These are phyloP conservation scores for Bipolaris bicolor DNA, from an alignment of 2,329 filamentous ascomycete genomes.

Conservation along the genomic window DNA sequence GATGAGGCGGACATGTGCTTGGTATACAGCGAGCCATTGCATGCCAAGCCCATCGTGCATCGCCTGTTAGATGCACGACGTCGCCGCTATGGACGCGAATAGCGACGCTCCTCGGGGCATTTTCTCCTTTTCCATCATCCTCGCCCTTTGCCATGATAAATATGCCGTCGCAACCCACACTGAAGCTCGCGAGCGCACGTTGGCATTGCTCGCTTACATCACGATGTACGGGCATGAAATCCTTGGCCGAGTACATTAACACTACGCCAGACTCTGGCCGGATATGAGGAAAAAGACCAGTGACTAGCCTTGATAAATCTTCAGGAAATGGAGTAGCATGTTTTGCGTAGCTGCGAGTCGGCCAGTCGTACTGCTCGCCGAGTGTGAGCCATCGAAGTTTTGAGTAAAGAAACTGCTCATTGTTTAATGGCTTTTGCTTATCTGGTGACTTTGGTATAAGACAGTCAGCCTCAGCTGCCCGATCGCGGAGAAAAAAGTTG, in stretches of 20 bases:
- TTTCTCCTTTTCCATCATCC: slow-evolving; percentile 39
- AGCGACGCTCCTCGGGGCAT: slow-evolving; percentile 40
- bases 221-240: slow-evolving; percentile 90
- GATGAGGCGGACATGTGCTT: slow-evolving; percentile 75
- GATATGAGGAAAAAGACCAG: slow-evolving; percentile 77
- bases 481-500: slow-evolving; percentile 44
- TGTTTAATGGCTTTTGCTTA: slow-evolving; percentile 75
- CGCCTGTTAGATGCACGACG: slow-evolving; percentile 83
- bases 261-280: slow-evolving; percentile 87
- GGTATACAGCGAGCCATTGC: slow-evolving; percentile 87
- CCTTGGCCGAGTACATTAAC: slow-evolving; percentile 88
- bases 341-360: slow-evolving; percentile 79
- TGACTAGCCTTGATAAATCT: slow-evolving; percentile 74
- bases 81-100: slow-evolving; percentile 77
- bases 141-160: slow-evolving; percentile 73
- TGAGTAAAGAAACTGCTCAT: slow-evolving; percentile 74
- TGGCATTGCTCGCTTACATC: slow-evolving; percentile 91
- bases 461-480: slow-evolving; percentile 31
- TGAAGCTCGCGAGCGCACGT: slow-evolving; percentile 82
- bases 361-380: slow-evolving; percentile 97
- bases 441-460: slow-evolving; percentile 68
- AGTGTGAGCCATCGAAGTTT: slow-evolving; percentile 94
- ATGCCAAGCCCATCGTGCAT: slow-evolving; percentile 91
- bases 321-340: slow-evolving; percentile 73
- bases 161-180: slow-evolving; percentile 86